Evolutionary conservation across 768 basidiomycete genomes (phyloP).

Genomic region (Kwoniella botswanensis): DNA sequence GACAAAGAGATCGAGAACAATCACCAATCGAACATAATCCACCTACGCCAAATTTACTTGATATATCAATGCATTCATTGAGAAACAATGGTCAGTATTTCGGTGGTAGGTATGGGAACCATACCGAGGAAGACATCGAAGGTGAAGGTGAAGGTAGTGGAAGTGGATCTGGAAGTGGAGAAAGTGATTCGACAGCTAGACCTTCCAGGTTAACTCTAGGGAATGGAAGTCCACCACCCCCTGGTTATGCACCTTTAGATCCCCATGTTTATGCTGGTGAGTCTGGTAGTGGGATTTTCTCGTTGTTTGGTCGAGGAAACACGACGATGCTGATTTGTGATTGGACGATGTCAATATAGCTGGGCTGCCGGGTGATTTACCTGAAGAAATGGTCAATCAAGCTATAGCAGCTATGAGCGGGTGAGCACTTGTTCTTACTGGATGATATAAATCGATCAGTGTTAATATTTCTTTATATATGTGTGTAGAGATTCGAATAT

Average conservation of each 20-base stretch:
- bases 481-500: slow-evolving; percentile 5
- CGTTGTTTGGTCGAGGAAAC: too few species aligned
- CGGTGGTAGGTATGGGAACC: slow-evolving; percentile 33
- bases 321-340: background rate
- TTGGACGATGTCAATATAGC: slow-evolving; percentile 63
- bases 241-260: slow-evolving; percentile 56
- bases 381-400: slow-evolving; percentile 87
- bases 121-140: slow-evolving; percentile 27
- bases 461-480: background rate
- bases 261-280: slow-evolving; percentile 51
- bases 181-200: slow-evolving; percentile 49
- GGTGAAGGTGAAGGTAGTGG: slow-evolving; percentile 28
- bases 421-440: slow-evolving; percentile 1
- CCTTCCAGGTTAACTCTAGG: slow-evolving; percentile 14
- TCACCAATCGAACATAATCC: slow-evolving; percentile 59
- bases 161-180: slow-evolving; percentile 36
- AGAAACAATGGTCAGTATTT: slow-evolving; percentile 42
- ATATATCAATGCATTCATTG: slow-evolving; percentile 60
- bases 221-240: slow-evolving; percentile 49
- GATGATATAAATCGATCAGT: background rate
- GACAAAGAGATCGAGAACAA: slow-evolving; percentile 18
- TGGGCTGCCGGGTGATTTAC: slow-evolving; percentile 90
- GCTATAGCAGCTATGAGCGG: slow-evolving; percentile 69
- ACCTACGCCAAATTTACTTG: slow-evolving; percentile 61
- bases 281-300: background rate